Conservation (phyloP, 441 rosid genomes). For the Pelargonium fulgidum region DNA sequence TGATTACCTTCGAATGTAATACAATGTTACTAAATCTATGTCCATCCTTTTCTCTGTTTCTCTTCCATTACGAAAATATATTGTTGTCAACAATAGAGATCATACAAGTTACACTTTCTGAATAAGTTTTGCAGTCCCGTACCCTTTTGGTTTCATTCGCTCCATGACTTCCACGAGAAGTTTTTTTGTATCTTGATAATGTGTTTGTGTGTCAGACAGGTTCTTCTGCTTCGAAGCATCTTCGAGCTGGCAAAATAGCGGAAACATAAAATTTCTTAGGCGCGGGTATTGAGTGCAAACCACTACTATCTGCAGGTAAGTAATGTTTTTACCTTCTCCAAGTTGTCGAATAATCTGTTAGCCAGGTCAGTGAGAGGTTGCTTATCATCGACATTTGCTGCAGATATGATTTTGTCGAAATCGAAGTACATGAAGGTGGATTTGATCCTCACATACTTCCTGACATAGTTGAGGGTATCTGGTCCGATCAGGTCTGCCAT, state of each 20-base stretch:
- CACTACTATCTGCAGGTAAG: neutral
- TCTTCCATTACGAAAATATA: neutral
- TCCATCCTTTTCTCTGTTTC: neutral
- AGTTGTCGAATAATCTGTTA: constrained; percentile 69
- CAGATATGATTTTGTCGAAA: constrained; percentile 74
- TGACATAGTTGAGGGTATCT: constrained; percentile 66
- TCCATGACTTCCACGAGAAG: constrained; percentile 72
- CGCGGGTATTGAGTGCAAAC: no score
- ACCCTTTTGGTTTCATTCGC: constrained; percentile 29
- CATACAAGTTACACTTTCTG: no score
- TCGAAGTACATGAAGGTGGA: constrained; percentile 70
- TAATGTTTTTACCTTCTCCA: constrained; percentile 49
- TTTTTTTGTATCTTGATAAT: constrained; percentile 45
- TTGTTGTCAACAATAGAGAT: no score
- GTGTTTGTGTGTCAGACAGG: constrained; percentile 48
- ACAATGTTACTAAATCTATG: neutral
- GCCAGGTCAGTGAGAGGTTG: constrained; percentile 67
- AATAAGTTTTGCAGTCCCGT: no score
- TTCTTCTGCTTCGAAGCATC: constrained; percentile 52
- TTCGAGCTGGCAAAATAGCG: constrained; percentile 48
- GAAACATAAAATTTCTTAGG: neutral
- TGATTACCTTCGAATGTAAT: constrained; percentile 13
- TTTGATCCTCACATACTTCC: constrained; percentile 70
- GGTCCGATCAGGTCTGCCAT: constrained; percentile 82
- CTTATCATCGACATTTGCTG: constrained; percentile 49